Percentiles rank a stretch among this genome's conserved stretches.
phyloP scores from a whole-genome alignment of 192 early-diverging fungal species.

The Backusella morwellensis region DNA sequence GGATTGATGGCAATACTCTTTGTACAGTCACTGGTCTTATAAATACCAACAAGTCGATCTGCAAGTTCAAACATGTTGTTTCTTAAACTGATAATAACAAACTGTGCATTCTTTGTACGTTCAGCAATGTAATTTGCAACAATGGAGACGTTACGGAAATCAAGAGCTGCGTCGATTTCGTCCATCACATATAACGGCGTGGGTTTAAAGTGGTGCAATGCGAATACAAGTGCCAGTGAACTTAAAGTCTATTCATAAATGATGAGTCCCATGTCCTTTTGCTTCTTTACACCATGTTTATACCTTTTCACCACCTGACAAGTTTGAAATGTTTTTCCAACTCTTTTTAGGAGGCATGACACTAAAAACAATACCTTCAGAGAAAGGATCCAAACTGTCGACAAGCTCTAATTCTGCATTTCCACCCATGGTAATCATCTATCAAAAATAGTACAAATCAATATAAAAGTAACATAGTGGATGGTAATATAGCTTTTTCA shows the following conservation, averaged over 20 bases:
- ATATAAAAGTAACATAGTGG: too few species aligned
- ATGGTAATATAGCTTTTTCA: neutral
- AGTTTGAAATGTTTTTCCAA: constrained; percentile 99
- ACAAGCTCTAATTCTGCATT: constrained; percentile 98
- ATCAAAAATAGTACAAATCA: neutral
- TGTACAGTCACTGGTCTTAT: constrained; percentile 93
- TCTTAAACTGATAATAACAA: constrained; percentile 96
- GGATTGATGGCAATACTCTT: constrained; percentile 78
- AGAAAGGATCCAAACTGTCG: constrained; percentile 97
- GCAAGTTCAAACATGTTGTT: constrained; percentile 99
- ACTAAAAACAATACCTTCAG: constrained; percentile 96
- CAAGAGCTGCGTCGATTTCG: constrained; percentile 98
- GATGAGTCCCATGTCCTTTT: neutral
- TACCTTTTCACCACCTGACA: constrained; percentile 99
- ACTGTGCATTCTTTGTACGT: constrained; percentile 95
- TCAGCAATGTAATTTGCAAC: constrained; percentile 99
- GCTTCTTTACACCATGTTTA: neutral
- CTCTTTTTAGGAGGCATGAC: constrained; percentile 99
- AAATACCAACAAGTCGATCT: constrained; percentile 96
- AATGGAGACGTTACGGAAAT: constrained; percentile 99
- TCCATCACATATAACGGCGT: constrained; percentile 99
- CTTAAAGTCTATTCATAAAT: constrained; percentile 70
- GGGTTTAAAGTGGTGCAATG: constrained; percentile 98
- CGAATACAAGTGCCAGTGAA: constrained; percentile 98
- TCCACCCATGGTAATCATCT: constrained; percentile 97